Evolutionary conservation across 192 early-diverging fungal species (phyloP), one percentile per base, ranked within the genome.

Genomic region (Gryganskiella cystojenkinii): DNA sequence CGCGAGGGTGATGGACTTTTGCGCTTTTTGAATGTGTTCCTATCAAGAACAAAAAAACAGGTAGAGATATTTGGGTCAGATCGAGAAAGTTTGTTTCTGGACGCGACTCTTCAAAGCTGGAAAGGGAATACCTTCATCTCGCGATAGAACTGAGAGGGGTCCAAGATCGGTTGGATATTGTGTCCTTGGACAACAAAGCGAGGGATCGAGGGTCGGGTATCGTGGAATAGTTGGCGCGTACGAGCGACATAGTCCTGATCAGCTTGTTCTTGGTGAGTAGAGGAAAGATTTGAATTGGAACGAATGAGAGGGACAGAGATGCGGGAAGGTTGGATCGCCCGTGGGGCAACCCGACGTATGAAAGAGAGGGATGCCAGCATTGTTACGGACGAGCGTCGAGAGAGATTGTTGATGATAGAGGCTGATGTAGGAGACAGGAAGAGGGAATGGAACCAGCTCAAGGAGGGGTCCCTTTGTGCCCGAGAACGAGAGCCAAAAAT

Each of bases 1-100:
- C 8, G 94, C 92, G 25, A 99, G 81, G 43, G 84, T 86, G n/a
- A 99, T 92, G 1, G 92, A 87, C 8, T 81, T 71, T 58, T 87
- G 87, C 0, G 96, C 95, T 9, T 53, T 63, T 25, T 66, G 59
- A 51, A 99, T 97, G 25, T 92, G 88, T 15, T 79, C 57, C 90
- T 91, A 71, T 20, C 14, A 15, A n/a, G 35, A 19, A 8, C 27
- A n/a, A 60, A 61, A 10, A 58, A 33, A 35, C 31, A 58, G 30
- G 45, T 43, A 67, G 44, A 34, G 11, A 31, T 60, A 24, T 14
- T 20, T 28, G 34, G 11, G 46, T 19, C n/a, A 59, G 33, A 67
- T 53, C 10, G 89, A 89, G 3, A n/a, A n/a, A n/a, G n/a, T n/a
- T n/a, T 43, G 33, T 33, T 3, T 34, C 17, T 15, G 14, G n/a